phyloP scores from a whole-genome alignment of 2,329 filamentous ascomycete species.

The Pseudogymnoascus pannorum region DNA sequence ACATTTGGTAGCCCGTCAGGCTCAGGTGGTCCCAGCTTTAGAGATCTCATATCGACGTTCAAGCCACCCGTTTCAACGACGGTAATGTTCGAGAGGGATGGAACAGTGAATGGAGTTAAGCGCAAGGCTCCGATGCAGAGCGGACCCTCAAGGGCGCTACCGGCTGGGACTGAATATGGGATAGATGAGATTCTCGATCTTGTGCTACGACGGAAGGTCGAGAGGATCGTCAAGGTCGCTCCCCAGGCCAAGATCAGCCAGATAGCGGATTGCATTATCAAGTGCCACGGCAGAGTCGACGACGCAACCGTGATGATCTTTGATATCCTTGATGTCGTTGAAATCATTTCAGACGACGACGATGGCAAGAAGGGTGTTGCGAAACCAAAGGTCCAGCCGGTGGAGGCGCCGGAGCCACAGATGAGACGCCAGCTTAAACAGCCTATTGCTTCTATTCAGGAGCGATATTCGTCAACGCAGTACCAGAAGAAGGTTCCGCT shows the following conservation, averaged over 20 bases:
- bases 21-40: neutral
- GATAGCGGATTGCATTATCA: slow-evolving; percentile 43
- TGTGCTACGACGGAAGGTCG: slow-evolving; percentile 41
- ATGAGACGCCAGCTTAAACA: slow-evolving; percentile 48
- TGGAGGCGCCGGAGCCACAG: slow-evolving; percentile 35
- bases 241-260: slow-evolving; percentile 36
- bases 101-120: neutral
- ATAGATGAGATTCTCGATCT: slow-evolving; percentile 45
- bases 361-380: slow-evolving; percentile 3
- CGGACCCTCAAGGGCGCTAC: slow-evolving; percentile 37
- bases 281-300: slow-evolving; percentile 44
- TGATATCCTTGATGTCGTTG: slow-evolving; percentile 30
- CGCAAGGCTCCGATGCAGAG: slow-evolving; percentile 24
- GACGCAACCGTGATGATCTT: slow-evolving; percentile 44
- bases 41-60: neutral
- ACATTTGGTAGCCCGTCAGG: neutral
- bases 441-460: slow-evolving; percentile 47
- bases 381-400: slow-evolving; percentile 11
- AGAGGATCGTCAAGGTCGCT: slow-evolving; percentile 43
- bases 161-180: slow-evolving; percentile 37
- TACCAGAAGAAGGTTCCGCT: slow-evolving; percentile 19
- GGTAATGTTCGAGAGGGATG: neutral
- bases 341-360: slow-evolving; percentile 5
- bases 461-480: slow-evolving; percentile 49
- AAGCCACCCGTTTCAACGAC: neutral